These are phyloP conservation scores for Pleurotus tuoliensis DNA, from an alignment of 768 basidiomycete species.

Conservation along the genomic window DNA sequence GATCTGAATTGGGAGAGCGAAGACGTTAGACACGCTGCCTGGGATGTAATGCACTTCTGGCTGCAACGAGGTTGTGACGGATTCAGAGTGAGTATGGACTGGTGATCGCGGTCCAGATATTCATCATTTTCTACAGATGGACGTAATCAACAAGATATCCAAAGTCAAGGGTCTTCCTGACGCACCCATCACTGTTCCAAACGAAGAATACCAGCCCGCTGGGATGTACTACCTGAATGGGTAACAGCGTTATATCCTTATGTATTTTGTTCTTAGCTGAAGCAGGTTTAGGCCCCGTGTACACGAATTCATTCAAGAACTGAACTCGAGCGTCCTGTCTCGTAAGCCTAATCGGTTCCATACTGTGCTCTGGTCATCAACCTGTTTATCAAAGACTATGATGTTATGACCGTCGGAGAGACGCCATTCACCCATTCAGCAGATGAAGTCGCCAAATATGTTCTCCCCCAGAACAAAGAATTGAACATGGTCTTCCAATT, in stretches of 20 bases:
- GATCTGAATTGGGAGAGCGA: conserved; percentile 79
- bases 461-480: conserved; percentile 53
- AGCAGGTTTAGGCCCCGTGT: conserved; percentile 46
- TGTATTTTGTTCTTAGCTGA: not conserved
- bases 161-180: conserved; percentile 64
- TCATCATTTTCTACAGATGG: conserved; percentile 56
- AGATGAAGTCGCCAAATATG: conserved; percentile 48
- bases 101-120: conserved; percentile 71
- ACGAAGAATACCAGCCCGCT: conserved; percentile 49
- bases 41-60: conserved; percentile 70
- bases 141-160: conserved; percentile 66
- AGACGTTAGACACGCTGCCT: conserved; percentile 53
- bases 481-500: conserved; percentile 67
- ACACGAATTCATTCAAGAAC: conserved; percentile 65
- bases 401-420: conserved; percentile 66
- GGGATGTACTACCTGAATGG: conserved; percentile 57
- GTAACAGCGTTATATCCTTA: conserved; percentile 27
- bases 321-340: conserved; percentile 58
- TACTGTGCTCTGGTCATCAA: conserved; percentile 7
- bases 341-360: conserved; percentile 25
- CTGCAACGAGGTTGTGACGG: conserved; percentile 72
- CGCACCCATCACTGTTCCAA: conserved; percentile 52
- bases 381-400: conserved; percentile 33
- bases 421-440: conserved; percentile 55
- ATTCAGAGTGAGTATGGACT: conserved; percentile 53